Evolutionary conservation across 306 rosid species (phyloP).

Genomic region (Clitoria ternatea): DNA sequence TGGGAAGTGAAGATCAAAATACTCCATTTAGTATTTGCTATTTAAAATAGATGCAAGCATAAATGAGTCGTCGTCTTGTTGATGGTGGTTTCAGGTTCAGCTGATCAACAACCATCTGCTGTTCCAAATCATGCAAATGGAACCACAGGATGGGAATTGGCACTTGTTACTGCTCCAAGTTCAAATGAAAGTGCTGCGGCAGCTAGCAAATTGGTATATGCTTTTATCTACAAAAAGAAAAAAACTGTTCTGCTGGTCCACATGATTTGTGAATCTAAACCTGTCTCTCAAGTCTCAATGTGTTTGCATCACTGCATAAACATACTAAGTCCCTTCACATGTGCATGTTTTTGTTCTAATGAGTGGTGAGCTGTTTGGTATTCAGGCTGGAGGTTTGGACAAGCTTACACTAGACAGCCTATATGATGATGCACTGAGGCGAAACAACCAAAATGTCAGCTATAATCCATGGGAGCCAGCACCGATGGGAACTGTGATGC

Average conservation of each 20-base stretch:
- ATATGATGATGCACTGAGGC: conserved; percentile 87
- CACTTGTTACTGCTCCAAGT: conserved; percentile 96
- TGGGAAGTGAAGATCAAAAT: background rate
- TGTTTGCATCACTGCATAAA: background rate
- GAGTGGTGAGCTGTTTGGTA: conserved; percentile 23
- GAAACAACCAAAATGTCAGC: conserved; percentile 83
- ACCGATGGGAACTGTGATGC: conserved; percentile 57
- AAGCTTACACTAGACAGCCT: conserved; percentile 91
- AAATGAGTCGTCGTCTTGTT: background rate
- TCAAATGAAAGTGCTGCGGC: conserved; percentile 73
- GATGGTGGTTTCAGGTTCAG: conserved; percentile 49
- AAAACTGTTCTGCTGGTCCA: background rate
- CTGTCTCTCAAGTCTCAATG: background rate
- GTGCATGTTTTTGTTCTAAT: background rate
- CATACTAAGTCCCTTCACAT: background rate
- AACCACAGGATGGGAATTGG: conserved; percentile 94
- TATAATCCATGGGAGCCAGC: conserved; percentile 95
- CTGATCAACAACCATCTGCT: conserved; percentile 55
- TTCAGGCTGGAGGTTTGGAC: conserved; percentile 96
- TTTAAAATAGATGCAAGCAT: background rate
- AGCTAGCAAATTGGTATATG: conserved; percentile 83
- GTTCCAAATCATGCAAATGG: conserved; percentile 67
- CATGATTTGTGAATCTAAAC: background rate
- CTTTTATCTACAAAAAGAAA: conserved; percentile 14
- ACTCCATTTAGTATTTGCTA: background rate